A percentile compares a stretch with the other conserved stretches of the same genome.
Evolutionary conservation across 2,329 filamentous ascomycete genomes (phyloP).

Genomic region (Diaporthe sp.): DNA sequence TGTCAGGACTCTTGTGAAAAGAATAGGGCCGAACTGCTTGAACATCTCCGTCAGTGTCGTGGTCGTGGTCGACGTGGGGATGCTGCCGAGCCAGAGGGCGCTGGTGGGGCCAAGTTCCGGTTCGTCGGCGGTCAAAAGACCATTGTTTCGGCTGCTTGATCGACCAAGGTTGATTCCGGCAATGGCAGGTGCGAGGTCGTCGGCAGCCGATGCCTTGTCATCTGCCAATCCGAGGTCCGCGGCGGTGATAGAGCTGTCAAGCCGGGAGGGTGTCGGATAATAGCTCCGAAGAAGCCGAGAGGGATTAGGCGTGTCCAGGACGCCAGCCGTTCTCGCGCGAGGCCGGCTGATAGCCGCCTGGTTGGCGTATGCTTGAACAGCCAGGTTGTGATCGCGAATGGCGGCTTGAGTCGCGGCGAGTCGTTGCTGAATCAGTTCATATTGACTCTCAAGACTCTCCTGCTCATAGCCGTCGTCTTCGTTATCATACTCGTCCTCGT

Average conservation of each 20-base stretch:
- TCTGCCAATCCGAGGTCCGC: constrained; percentile 82
- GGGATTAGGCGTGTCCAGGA: constrained; percentile 81
- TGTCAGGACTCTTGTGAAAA: constrained; percentile 92
- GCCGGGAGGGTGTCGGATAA: constrained; percentile 78
- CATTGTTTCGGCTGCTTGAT: constrained; percentile 76
- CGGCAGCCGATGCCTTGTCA: constrained; percentile 76
- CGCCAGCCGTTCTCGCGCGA: constrained; percentile 87
- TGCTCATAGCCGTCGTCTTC: constrained; percentile 68
- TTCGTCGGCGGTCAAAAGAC: constrained; percentile 81
- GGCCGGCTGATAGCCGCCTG: constrained; percentile 87
- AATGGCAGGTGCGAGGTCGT: constrained; percentile 85
- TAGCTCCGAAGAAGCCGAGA: constrained; percentile 78
- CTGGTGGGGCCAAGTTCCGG: constrained; percentile 88
- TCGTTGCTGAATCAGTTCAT: constrained; percentile 74
- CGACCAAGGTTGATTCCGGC: constrained; percentile 82
- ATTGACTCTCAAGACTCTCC: constrained; percentile 67
- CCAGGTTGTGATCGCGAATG: constrained; percentile 92
- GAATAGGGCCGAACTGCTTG: constrained; percentile 89
- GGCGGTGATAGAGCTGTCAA: constrained; percentile 82
- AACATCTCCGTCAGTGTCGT: constrained; percentile 97
- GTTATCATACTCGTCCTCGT: constrained; percentile 89
- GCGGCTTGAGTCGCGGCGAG: constrained; percentile 75
- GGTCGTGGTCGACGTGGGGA: constrained; percentile 95
- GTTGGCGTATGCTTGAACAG: constrained; percentile 91
- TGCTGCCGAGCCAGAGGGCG: constrained; percentile 96